These are phyloP conservation scores for Pythium scleroteichum DNA, from an alignment of 352 stramenopile species.

Conservation along the genomic window DNA sequence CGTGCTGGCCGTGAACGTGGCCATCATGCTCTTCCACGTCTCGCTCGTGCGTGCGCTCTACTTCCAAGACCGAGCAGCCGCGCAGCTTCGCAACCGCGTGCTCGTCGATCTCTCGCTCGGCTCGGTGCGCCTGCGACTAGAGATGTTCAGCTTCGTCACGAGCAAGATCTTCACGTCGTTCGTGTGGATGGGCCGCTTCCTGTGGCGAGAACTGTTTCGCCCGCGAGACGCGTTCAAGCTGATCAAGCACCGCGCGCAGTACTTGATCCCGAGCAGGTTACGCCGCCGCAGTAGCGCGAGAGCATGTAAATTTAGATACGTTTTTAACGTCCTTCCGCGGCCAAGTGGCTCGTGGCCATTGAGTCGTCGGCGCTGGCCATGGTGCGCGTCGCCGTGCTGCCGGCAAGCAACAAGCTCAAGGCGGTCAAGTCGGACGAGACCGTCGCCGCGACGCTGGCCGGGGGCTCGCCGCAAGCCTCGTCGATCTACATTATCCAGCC, in stretches of 20 bases:
- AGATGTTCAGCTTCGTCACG: conserved; percentile 25
- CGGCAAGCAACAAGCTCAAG: neutral
- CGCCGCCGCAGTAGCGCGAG: neutral
- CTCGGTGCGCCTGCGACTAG: conserved; percentile 5
- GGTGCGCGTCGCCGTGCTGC: neutral
- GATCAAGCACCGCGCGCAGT: conserved; percentile 22
- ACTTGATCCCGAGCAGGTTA: conserved; percentile 9
- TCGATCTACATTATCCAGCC: conserved; percentile 25
- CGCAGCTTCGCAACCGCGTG: conserved; percentile 9
- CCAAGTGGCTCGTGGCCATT: neutral
- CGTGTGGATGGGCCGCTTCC: conserved; percentile 20
- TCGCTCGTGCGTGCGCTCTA: conserved; percentile 16
- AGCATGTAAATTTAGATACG: neutral
- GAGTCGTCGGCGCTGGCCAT: neutral
- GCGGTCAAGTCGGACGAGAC: conserved; percentile 3
- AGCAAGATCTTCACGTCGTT: conserved; percentile 24
- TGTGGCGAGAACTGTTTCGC: conserved; percentile 14
- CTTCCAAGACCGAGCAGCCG: neutral
- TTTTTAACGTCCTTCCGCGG: neutral
- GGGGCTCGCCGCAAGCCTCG: neutral
- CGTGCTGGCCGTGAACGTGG: conserved; percentile 1
- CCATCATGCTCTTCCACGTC: conserved; percentile 16
- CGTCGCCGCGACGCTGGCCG: neutral
- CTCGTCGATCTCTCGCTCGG: conserved; percentile 12
- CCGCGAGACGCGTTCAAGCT: conserved; percentile 22